Conservation (phyloP, 345 rosid genomes). For the Pistacia atlantica region DNA sequence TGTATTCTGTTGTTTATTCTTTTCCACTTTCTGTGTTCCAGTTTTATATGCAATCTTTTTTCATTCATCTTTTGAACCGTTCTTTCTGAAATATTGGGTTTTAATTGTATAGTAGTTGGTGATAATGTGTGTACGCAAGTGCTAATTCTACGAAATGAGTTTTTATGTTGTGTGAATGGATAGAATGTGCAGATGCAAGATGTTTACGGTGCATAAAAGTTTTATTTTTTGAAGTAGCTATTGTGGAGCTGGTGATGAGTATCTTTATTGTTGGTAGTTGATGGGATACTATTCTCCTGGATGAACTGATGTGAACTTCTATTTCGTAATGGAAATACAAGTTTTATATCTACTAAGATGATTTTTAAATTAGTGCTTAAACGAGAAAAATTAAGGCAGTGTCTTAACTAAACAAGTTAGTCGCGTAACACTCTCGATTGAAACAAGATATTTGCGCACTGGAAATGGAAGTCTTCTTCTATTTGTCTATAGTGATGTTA, state of each 20-base stretch:
- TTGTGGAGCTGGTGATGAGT: neutral
- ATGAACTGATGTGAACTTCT: neutral
- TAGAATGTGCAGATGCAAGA: neutral
- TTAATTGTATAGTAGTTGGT: neutral
- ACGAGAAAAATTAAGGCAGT: too few species aligned
- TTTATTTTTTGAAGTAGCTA: neutral
- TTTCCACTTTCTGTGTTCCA: neutral
- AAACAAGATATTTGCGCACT: too few species aligned
- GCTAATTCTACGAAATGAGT: neutral
- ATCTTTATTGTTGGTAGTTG: neutral
- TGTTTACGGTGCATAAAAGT: neutral
- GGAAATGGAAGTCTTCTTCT: too few species aligned
- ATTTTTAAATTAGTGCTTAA: too few species aligned
- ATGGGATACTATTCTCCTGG: neutral
- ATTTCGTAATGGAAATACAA: too few species aligned
- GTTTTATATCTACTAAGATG: too few species aligned
- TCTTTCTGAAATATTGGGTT: neutral
- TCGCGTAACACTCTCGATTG: too few species aligned
- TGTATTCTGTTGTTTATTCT: neutral
- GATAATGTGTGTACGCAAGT: neutral
- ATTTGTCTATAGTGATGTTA: too few species aligned
- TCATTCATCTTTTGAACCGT: neutral
- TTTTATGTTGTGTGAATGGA: neutral
- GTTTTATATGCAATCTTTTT: neutral
- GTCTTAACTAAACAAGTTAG: too few species aligned